phyloP scores from a whole-genome alignment of 106 monocot species.

The Dendrobium huoshanense region DNA sequence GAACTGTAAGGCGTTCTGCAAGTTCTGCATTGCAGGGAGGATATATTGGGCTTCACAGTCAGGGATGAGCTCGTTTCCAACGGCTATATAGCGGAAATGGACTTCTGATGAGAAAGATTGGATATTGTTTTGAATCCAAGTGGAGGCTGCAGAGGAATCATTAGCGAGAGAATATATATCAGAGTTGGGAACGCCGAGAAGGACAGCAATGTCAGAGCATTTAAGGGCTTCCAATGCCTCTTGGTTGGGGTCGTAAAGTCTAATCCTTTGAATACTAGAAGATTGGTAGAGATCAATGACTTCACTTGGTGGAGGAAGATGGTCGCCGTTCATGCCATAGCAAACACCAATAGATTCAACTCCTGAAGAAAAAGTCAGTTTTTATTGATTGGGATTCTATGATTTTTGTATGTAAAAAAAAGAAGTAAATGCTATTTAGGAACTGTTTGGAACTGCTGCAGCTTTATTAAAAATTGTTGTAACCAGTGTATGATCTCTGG shows the following conservation, averaged over 20 bases:
- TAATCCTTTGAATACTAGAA: conserved; percentile 25
- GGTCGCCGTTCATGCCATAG: conserved; percentile 43
- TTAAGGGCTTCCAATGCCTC: conserved; percentile 29
- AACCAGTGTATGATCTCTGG: too few relatives aligned
- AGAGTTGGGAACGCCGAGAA: conserved; percentile 22
- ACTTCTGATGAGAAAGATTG: not conserved
- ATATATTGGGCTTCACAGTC: not conserved
- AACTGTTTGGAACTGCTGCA: too few relatives aligned
- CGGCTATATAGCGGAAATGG: conserved; percentile 8
- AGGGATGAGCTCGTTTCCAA: conserved; percentile 11
- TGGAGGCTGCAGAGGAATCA: conserved; percentile 8
- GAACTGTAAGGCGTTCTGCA: not conserved
- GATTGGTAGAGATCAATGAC: conserved; percentile 36
- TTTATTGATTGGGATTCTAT: too few relatives aligned
- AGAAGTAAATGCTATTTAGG: too few relatives aligned
- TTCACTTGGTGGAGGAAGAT: conserved; percentile 28
- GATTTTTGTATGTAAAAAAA: too few relatives aligned
- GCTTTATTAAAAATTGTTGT: too few relatives aligned
- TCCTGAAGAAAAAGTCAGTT: not conserved
- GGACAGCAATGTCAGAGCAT: conserved; percentile 31
- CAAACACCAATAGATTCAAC: conserved; percentile 28
- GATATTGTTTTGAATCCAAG: conserved; percentile 37
- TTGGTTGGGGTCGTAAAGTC: conserved; percentile 29
- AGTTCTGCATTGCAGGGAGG: conserved; percentile 13
- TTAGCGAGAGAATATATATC: conserved; percentile 18